Percentiles rank a stretch among this genome's conserved stretches.
These are phyloP conservation scores for Lactifluus volemus DNA, from an alignment of 768 basidiomycete genomes.

Conservation along the genomic window DNA sequence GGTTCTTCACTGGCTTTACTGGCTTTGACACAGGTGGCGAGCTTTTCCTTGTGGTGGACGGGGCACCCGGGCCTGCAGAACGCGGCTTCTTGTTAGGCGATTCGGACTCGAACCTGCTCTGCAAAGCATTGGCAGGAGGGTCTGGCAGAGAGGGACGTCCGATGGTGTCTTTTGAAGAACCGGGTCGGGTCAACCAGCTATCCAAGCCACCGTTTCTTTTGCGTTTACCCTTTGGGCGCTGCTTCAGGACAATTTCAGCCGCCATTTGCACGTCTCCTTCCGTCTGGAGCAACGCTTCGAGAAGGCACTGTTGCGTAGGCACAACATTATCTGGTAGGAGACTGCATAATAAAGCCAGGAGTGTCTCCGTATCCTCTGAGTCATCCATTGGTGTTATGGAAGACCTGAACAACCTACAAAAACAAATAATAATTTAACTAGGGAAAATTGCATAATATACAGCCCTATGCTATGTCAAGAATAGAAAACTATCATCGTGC, in stretches of 20 bases:
- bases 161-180: slow-evolving; percentile 16
- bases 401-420: no score
- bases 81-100: slow-evolving; percentile 7
- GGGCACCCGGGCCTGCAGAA: neutral
- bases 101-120: neutral
- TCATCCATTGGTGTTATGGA: neutral
- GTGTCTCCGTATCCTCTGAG: slow-evolving; percentile 17
- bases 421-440: no score
- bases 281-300: slow-evolving; percentile 16
- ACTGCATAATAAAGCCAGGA: slow-evolving; percentile 18
- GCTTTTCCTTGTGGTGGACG: neutral
- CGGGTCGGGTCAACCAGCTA: slow-evolving; percentile 40
- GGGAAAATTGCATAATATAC: no score
- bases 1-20: slow-evolving; percentile 12
- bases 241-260: slow-evolving; percentile 2
- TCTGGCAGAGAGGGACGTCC: neutral
- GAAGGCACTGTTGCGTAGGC: slow-evolving; percentile 10
- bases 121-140: neutral
- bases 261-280: slow-evolving; percentile 16
- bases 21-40: slow-evolving; percentile 1
- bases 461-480: neutral
- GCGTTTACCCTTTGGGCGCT: slow-evolving; percentile 30
- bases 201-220: slow-evolving; percentile 40
- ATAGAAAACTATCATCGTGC: slow-evolving; percentile 5
- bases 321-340: slow-evolving; percentile 12